Base-by-base conservation (phyloP, 2,329 filamentous ascomycete genomes). In the Fusarium sororula region DNA sequence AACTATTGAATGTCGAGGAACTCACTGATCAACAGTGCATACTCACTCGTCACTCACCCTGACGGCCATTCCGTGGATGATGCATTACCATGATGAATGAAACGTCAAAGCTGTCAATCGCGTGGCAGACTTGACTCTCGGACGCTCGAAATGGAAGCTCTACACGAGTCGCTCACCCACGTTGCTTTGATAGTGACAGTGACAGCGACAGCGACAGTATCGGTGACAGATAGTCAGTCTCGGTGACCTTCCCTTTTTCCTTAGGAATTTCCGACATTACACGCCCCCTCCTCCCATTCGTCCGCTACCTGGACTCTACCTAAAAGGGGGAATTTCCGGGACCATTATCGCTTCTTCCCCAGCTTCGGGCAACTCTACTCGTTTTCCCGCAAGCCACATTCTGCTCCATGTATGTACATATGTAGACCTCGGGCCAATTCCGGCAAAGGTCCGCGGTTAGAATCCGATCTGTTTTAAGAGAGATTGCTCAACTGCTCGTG, bases 51-150 rank as follows among this genome's bases (percentile, higher is more conserved):
- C 32, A 35, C 32, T 35, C 42, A 66, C 30, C 58, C 53, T 61
- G 45, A 35, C 58, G 70, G 66, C 30, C 35, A 51, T 42, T 53
- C 71, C 71, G 71, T 50, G 66, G 57, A 42, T 48, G 66, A 69
- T 59, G 48, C 38, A 59, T 56, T 15, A 37, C 30, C 45, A 45
- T 32, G 39, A 26, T 66, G 20, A 70, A 70, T 70, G 66, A 70
- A 70, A 66, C 66, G 59, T 53, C 63, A 42, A 67, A 66, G 45
- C 55, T 74, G 71, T 74, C 67, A 74, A 63, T 63, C 71, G 71
- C 71, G 71, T 74, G 71, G 71, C 66, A 51, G 70, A 57, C 56
- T 55, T 35, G 47, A 64, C 39, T 39, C 51, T 57, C 50, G n/a
- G 47, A 50, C 47, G 22, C 35, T 38, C 7, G n/a, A 39, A 54